Evolutionary conservation across 2,329 filamentous ascomycete genomes (phyloP), one percentile per base, ranked within the genome.

Genomic region (Chrysosporium queenslandicum): DNA sequence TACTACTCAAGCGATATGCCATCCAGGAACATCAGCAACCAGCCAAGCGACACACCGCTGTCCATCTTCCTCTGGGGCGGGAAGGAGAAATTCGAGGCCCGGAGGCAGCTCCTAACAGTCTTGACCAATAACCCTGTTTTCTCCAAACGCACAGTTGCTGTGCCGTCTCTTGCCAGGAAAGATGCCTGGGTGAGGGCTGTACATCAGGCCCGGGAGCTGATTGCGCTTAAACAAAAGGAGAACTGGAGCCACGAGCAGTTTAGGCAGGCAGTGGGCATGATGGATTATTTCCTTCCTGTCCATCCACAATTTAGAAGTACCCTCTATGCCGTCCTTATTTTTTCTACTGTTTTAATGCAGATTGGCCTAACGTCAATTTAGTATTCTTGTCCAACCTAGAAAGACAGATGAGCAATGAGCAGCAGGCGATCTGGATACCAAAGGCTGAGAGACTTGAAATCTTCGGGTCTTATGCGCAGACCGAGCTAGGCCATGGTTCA

Each of bases 401-500:
- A 34, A 42, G 56, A 5, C 58, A 60, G 39, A 60, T 60, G 58
- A 58, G 55, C 20, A 55, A 59, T 36, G 59, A 61, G 50, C 60
- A 62, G 40, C 57, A 59, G 34, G 53, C 53, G 9, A 57, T 58
- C 21, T 62, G 60, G 60, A 53, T 62, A 9, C 60, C 60, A 12
- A 60, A 58, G 47, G 58, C 58, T 11, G 56, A 59, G 39, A 49
- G 54, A 20, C 57, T 60, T 42, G 59, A 61, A 47, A 65, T 65
- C 27, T 58, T 61, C 23, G 64, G 64, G 21, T 60, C 59, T 7
- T 66, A 65, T 48, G 53, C 55, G 2, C 64, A 67, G 51, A 66
- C 64, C 1, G 64, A 67, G 52, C 56, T 67, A 7, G 61, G 60
- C n/a, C 64, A 67, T 56, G 64, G 64, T 23, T 63, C 60, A 16